phyloP scores from a whole-genome alignment of 1,284 basidiomycete species.

The Agroathelia rolfsii region DNA sequence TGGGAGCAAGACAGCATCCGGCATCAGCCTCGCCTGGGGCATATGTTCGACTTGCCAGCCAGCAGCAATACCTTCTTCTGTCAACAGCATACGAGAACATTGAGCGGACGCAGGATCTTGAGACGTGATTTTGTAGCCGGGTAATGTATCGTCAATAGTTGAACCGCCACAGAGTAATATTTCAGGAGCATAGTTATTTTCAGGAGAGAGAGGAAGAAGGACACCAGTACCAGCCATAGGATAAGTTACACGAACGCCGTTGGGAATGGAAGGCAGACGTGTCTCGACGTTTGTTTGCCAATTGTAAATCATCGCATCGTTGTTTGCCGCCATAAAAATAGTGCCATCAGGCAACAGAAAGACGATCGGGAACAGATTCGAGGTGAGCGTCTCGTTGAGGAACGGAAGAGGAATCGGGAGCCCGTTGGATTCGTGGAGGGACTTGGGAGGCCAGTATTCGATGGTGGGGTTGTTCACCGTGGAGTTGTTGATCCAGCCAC shows the following conservation, averaged over 20 bases:
- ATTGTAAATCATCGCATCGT: conserved; percentile 35
- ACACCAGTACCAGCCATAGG: conserved; percentile 37
- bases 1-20: conserved; percentile 39
- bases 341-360: conserved; percentile 29
- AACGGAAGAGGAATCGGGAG: conserved; percentile 36
- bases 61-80: conserved; percentile 24
- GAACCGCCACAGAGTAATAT: conserved; percentile 42
- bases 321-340: conserved; percentile 36
- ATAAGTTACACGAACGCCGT: conserved; percentile 39
- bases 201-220: conserved; percentile 39
- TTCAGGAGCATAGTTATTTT: conserved; percentile 37
- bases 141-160: conserved; percentile 19
- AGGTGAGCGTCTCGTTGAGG: conserved; percentile 31
- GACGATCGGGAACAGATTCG: conserved; percentile 32
- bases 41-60: conserved; percentile 31
- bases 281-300: conserved; percentile 33
- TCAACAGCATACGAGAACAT: conserved; percentile 30
- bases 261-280: conserved; percentile 34
- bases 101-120: conserved; percentile 33
- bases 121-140: conserved; percentile 23
- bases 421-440: conserved; percentile 38
- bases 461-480: conserved; percentile 37
- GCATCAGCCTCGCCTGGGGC: conserved; percentile 34
- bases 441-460: conserved; percentile 46
- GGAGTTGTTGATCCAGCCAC: conserved; percentile 28